Percentiles rank a stretch among this genome's conserved stretches.
phyloP scores from a whole-genome alignment of 371 early-diverging fungal genomes.

The Entomophthora muscae region DNA sequence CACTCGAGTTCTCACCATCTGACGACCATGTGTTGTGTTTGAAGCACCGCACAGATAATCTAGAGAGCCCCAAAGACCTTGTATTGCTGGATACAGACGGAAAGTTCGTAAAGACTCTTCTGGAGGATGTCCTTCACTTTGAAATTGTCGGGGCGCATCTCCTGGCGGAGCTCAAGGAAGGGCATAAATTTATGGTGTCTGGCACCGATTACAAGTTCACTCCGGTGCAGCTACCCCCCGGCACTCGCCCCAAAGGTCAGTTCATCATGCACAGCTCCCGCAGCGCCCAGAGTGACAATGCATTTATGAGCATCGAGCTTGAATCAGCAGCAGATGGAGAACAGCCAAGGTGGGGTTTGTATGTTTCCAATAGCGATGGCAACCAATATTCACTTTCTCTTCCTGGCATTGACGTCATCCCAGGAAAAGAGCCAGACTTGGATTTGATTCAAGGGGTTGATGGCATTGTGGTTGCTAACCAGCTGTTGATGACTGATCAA shows the following conservation, averaged over 20 bases:
- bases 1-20: not conserved
- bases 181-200: constrained; percentile 33
- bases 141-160: not conserved
- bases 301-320: not conserved
- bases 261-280: constrained; percentile 47
- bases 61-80: not conserved
- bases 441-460: constrained; percentile 72
- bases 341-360: constrained; percentile 19
- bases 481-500: constrained; percentile 49
- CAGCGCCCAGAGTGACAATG: constrained; percentile 24
- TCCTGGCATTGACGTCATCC: constrained; percentile 59
- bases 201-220: constrained; percentile 50
- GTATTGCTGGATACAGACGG: not conserved
- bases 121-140: not conserved
- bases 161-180: not conserved
- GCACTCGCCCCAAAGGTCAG: constrained; percentile 21
- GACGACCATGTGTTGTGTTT: not conserved
- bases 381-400: constrained; percentile 51
- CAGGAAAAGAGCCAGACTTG: constrained; percentile 61
- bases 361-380: constrained; percentile 69
- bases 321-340: not conserved
- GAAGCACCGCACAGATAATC: not conserved
- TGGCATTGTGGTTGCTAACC: constrained; percentile 77
- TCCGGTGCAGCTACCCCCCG: constrained; percentile 61
- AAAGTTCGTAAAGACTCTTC: not conserved